These are phyloP conservation scores for Exophiala sideris DNA, from an alignment of 2,329 filamentous ascomycete species.

Conservation along the genomic window DNA sequence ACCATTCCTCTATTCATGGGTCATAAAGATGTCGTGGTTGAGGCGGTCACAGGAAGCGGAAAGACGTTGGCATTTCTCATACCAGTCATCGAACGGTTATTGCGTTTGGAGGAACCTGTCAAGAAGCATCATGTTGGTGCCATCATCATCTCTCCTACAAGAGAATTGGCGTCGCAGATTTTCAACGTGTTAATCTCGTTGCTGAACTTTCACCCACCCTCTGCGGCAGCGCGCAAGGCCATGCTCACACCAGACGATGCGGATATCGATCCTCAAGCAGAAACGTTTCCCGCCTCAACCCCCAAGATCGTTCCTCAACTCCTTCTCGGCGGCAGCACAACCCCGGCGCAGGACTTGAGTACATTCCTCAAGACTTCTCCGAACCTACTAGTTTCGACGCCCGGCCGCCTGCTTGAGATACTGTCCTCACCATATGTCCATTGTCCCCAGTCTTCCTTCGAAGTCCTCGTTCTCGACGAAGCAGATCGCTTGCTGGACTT, in stretches of 20 bases:
- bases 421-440: slow-evolving; percentile 83
- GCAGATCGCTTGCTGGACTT: slow-evolving; percentile 89
- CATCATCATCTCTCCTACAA: slow-evolving; percentile 87
- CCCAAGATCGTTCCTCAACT: slow-evolving; percentile 75
- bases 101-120: slow-evolving; percentile 74
- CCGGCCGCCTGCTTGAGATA: slow-evolving; percentile 83
- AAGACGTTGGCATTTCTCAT: slow-evolving; percentile 87
- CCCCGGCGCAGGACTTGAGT: slow-evolving; percentile 79
- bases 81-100: slow-evolving; percentile 75
- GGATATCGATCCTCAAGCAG: slow-evolving; percentile 28
- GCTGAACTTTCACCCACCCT: slow-evolving; percentile 77
- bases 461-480: slow-evolving; percentile 89
- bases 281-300: slow-evolving; percentile 34
- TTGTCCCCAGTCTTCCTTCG: slow-evolving; percentile 83
- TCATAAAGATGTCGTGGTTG: slow-evolving; percentile 89
- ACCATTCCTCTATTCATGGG: slow-evolving; percentile 83
- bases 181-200: slow-evolving; percentile 74
- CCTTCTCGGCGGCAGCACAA: slow-evolving; percentile 78
- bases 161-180: slow-evolving; percentile 90
- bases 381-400: slow-evolving; percentile 86
- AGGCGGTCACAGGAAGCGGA: slow-evolving; percentile 86
- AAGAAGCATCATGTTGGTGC: slow-evolving; percentile 88
- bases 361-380: slow-evolving; percentile 79
- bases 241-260: slow-evolving; percentile 37
- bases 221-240: slow-evolving; percentile 52